Evolutionary conservation across 2,329 filamentous ascomycete species (phyloP), one percentile per base, ranked within the genome.

Genomic region (Verticillium nonalfalfae): DNA sequence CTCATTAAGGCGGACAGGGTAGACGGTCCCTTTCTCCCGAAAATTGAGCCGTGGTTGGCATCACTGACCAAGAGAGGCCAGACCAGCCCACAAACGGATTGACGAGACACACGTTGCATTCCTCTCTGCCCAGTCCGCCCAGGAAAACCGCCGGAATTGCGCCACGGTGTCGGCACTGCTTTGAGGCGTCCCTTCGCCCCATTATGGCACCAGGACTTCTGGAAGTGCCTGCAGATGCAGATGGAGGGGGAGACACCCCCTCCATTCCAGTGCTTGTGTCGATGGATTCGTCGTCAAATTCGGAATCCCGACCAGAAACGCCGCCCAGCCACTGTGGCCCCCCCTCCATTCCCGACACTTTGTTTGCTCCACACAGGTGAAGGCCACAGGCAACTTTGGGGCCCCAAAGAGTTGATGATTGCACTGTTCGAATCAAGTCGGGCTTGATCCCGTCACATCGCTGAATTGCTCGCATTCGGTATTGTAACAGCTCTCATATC

Each of bases 11-110:
- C 40, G 60, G 56, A 60, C 59, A 60, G 59, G 39, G 56, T 34
- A 63, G 34, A 54, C 57, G 33, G 60, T 58, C 57, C 62, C 63
- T 57, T 64, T 62, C 33, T 56, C 59, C 63, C 36, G 58, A 58
- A 60, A 35, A 59, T 50, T 50, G n/a, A 58, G 56, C 57, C 39
- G 21, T 52, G 59, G 21, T 60, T 64, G 63, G 63, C 62, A 62
- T 63, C 59, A 64, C 59, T 33, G 59, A 40, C 31, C 34, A n/a
- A 50, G 40, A 50, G n/a, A 50, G 18, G 40, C 40, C 40, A 21
- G 40, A 50, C 40, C 40, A 21, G 40, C 18, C 3, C 18, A 10
- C 6, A 50, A 50, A 50, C n/a, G 40, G 40, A 21, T 21, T 26
- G 40, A 50, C 40, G 40, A n/a, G 40, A 50, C 40, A 50, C 40